These are phyloP conservation scores for Rhodocollybia butyracea DNA, from an alignment of 768 basidiomycete genomes.

Conservation along the genomic window DNA sequence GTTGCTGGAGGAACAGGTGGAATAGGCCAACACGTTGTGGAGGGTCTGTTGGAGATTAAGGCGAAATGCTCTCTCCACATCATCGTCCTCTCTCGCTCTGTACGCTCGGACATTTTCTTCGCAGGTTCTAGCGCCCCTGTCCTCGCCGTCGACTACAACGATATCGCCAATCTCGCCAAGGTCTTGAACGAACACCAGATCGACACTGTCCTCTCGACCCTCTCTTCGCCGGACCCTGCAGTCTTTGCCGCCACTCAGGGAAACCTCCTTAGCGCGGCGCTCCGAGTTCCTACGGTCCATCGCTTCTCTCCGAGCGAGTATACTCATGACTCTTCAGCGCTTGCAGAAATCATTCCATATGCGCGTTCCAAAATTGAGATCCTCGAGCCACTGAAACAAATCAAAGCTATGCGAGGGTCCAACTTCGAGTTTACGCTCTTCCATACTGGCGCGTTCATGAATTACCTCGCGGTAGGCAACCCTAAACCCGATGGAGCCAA, in stretches of 20 bases:
- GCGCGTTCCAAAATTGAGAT: not conserved
- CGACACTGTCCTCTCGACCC: constrained; percentile 1
- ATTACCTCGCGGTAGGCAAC: not conserved
- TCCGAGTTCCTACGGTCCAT: not conserved
- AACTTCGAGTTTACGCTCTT: not conserved
- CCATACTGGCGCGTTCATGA: constrained; percentile 2
- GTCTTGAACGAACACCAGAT: not conserved
- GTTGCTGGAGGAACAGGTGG: constrained; percentile 4
- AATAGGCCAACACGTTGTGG: not conserved
- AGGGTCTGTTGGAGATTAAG: not conserved
- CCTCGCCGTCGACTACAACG: constrained; percentile 4
- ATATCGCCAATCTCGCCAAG: not conserved
- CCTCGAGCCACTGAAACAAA: not conserved
- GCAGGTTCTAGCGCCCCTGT: not conserved
- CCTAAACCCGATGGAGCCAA: not conserved
- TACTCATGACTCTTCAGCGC: not conserved
- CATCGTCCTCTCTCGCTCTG: constrained; percentile 4
- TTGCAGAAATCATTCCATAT: not conserved
- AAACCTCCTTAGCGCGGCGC: not conserved
- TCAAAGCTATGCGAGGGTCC: not conserved
- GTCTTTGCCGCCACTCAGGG: not conserved
- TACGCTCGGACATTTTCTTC: not conserved
- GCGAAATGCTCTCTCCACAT: not conserved
- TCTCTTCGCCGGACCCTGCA: not conserved
- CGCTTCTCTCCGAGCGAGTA: constrained; percentile 3